Evolutionary conservation across 495 filamentous ascomycete genomes (phyloP), one percentile per base, ranked within the genome.

Genomic region (Podospora conica): DNA sequence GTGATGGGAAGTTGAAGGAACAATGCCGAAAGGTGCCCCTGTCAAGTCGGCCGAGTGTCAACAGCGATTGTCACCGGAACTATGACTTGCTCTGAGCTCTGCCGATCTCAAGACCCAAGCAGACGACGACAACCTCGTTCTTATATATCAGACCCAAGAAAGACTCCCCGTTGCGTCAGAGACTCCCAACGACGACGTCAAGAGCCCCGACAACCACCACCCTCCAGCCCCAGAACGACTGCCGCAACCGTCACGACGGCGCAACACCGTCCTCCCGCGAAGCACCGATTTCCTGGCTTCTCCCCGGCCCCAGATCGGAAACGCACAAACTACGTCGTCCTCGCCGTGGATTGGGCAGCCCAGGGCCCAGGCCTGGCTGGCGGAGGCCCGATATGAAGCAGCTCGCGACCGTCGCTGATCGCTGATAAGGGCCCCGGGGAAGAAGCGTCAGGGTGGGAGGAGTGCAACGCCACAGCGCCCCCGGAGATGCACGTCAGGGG

Each of bases 231-330:
- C 40, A n/a, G 40, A 6, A 2, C 40, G 18, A 48, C 40, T 48
- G 15, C 40, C 40, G 7, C 40, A n/a, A 48, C 40, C 18, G 15
- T 18, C 40, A 48, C 40, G 40, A n/a, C 15, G 18, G 40, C n/a
- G 3, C 40, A n/a, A 11, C n/a, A n/a, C 21, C 12, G 8, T 27
- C 55, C 55, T 27, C 28, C 20, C 24, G 60, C 29, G 60, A 23
- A 33, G 18, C 11, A 53, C 21, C 31, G 15, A 31, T 23, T 22
- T 21, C 55, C 29, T 65, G n/a, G 56, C 55, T 61, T 66, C 57
- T 66, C 65, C 65, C 58, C 65, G 65, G 65, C 25, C 59, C 21
- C 28, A n/a, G 40, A 56, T 55, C 65, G 65, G 65, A 66, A 62
- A 66, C 65, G 65, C 65, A 66, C 60, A 58, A 64, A 28, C 15